Percentiles rank a stretch among this genome's conserved stretches.
phyloP scores from a whole-genome alignment of 148 eudicot species.

The Persicaria tinctoria region DNA sequence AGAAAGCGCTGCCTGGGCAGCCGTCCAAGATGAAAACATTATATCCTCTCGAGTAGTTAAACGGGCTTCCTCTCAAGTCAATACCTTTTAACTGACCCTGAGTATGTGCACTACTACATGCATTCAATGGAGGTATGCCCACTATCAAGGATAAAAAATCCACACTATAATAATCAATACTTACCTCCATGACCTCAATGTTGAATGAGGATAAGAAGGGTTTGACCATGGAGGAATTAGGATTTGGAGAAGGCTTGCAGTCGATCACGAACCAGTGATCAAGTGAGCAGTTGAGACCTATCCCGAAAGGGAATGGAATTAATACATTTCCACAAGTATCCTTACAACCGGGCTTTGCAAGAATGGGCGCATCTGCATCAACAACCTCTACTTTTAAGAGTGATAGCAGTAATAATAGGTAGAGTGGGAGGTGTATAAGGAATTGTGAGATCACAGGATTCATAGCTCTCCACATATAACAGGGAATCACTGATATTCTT shows the following conservation, averaged over 20 bases:
- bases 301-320: neutral
- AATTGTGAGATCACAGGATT: neutral
- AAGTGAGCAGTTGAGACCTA: neutral
- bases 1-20: neutral
- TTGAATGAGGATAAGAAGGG: neutral
- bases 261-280: neutral
- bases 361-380: neutral
- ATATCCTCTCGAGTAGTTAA: neutral
- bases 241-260: neutral
- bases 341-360: neutral
- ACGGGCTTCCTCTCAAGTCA: neutral
- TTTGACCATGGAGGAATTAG: neutral
- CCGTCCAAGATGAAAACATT: constrained; percentile 3
- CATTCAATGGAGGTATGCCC: neutral
- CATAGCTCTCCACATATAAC: neutral
- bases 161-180: neutral
- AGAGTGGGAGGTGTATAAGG: neutral
- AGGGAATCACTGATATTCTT: too few species aligned
- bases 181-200: neutral
- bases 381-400: neutral
- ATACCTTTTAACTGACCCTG: too few species aligned
- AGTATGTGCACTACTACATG: neutral
- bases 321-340: neutral
- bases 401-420: neutral
- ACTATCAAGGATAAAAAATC: neutral